These are phyloP conservation scores for Eucalyptus cloeziana DNA, from an alignment of 345 rosid genomes.

Conservation along the genomic window DNA sequence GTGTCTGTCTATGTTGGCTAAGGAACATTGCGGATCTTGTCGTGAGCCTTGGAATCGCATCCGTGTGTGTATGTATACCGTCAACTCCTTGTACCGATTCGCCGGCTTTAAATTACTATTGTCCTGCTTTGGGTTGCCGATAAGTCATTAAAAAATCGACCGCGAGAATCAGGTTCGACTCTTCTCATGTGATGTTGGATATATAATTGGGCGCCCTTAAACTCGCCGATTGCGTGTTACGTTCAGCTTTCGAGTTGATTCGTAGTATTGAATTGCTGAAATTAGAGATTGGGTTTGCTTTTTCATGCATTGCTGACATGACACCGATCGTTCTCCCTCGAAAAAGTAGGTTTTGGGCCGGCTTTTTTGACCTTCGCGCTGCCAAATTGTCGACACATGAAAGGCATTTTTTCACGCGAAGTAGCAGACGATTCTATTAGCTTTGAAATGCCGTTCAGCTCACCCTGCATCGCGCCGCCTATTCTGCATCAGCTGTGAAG, in stretches of 20 bases:
- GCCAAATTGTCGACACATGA: not conserved
- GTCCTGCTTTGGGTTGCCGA: not conserved
- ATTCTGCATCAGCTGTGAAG: not conserved
- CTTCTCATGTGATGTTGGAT: not conserved
- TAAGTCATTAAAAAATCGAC: not conserved
- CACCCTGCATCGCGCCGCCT: not conserved
- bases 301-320: not conserved
- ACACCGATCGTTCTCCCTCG: not conserved
- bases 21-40: not conserved
- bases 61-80: not conserved
- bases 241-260: not conserved
- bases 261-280: not conserved
- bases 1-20: not conserved
- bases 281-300: not conserved
- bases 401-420: not conserved
- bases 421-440: not conserved
- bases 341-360: accelerated
- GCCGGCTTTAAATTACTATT: not conserved
- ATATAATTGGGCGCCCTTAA: not conserved
- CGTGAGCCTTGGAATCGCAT: not conserved
- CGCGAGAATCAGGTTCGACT: not conserved
- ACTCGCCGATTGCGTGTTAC: not conserved
- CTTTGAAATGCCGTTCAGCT: not conserved
- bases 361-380: not conserved
- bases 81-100: not conserved